Evolutionary conservation across 2,329 filamentous ascomycete species (phyloP).

Genomic region (Stagonosporopsis cucurbitacearum): DNA sequence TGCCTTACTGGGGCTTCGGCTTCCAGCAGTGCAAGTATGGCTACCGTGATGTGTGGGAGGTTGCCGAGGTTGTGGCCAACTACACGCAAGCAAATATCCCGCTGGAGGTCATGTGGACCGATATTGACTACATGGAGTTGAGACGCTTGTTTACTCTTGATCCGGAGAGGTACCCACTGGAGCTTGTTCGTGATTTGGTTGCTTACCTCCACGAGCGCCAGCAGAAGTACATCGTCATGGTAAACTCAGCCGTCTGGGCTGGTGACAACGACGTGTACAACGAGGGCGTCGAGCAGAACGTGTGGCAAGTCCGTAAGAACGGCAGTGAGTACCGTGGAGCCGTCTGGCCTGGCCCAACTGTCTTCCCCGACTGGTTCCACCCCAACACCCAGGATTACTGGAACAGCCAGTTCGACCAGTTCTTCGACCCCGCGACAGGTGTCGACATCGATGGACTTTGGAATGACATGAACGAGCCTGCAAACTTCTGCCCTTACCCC

Average conservation of each 20-base stretch:
- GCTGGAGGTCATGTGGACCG: slow-evolving; percentile 69
- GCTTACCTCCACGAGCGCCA: slow-evolving; percentile 69
- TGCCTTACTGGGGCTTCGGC: slow-evolving; percentile 61
- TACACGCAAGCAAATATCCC: slow-evolving; percentile 70
- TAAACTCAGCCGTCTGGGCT: slow-evolving; percentile 69
- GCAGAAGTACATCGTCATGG: slow-evolving; percentile 79
- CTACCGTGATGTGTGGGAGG: slow-evolving; percentile 64
- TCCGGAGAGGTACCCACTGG: slow-evolving; percentile 66
- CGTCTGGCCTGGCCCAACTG: slow-evolving; percentile 78
- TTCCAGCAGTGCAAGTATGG: slow-evolving; percentile 60
- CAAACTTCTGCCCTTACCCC: slow-evolving; percentile 50
- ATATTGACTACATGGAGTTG: slow-evolving; percentile 73
- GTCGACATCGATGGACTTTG: slow-evolving; percentile 79
- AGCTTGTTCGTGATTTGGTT: slow-evolving; percentile 68
- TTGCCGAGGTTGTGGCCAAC: slow-evolving; percentile 71
- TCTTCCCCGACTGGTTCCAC: slow-evolving; percentile 79
- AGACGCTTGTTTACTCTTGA: slow-evolving; percentile 69
- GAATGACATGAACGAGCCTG: slow-evolving; percentile 51
- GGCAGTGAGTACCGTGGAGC: slow-evolving; percentile 66
- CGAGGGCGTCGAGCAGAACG: slow-evolving; percentile 62
- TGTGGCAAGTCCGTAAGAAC: slow-evolving; percentile 62
- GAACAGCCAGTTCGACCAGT: slow-evolving; percentile 70
- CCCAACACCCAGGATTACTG: slow-evolving; percentile 69
- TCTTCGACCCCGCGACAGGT: slow-evolving; percentile 69
- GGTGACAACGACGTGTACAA: slow-evolving; percentile 62